Conservation (phyloP, 805 yeast genomes). For the Candida railenensis region DNA sequence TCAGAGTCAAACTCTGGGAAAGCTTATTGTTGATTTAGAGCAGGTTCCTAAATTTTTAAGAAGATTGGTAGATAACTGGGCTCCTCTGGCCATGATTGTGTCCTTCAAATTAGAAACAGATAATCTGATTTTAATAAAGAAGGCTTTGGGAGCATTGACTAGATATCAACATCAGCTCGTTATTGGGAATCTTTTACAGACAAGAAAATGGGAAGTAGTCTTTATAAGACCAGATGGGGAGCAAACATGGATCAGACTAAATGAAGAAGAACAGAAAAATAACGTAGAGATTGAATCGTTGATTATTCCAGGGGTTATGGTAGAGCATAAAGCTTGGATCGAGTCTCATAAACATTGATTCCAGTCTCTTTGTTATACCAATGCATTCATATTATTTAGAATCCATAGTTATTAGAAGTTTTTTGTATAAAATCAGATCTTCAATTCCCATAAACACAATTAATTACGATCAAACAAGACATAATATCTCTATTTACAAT, state of each 20-base stretch:
- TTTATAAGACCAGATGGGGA: constrained; percentile 60
- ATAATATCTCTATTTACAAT: neutral
- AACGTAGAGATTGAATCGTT: constrained; percentile 70
- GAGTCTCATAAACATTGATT: constrained; percentile 8
- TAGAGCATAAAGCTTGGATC: constrained; percentile 66
- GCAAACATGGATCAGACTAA: constrained; percentile 51
- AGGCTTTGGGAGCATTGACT: constrained; percentile 75
- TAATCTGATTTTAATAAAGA: constrained; percentile 59
- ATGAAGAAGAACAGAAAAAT: constrained; percentile 36
- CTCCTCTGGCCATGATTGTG: constrained; percentile 90
- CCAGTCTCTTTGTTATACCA: too few species aligned
- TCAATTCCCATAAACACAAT: too few species aligned
- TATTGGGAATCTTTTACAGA: constrained; percentile 87
- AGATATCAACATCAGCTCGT: constrained; percentile 92
- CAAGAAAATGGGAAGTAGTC: constrained; percentile 84
- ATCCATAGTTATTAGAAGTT: too few species aligned
- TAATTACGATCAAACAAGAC: too few species aligned
- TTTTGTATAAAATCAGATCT: too few species aligned
- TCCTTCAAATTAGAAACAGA: constrained; percentile 96
- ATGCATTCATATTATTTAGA: too few species aligned
- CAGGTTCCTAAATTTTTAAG: constrained; percentile 95
- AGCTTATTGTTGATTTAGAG: constrained; percentile 79
- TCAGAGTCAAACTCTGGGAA: constrained; percentile 79
- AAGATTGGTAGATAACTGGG: constrained; percentile 90
- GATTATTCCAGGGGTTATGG: constrained; percentile 75